Evolutionary conservation across 768 basidiomycete genomes (phyloP).

Genomic region (Paxillus rubicundulus): DNA sequence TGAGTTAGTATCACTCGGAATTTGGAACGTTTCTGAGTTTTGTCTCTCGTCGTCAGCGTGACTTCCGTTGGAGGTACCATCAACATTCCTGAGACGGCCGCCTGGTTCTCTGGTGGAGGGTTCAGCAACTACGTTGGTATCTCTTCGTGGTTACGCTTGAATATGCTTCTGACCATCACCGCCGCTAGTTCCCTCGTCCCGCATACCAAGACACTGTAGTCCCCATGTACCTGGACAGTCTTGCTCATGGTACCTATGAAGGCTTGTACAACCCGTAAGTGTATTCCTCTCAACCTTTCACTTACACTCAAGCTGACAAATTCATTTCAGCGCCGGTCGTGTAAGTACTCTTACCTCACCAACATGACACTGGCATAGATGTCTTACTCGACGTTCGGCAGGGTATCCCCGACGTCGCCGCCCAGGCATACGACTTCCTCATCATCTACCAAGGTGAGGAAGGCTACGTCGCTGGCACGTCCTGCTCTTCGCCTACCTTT

Average conservation of each 20-base stretch:
- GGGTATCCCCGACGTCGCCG: conserved; percentile 68
- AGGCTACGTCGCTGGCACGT: conserved; percentile 57
- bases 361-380: conserved; percentile 3
- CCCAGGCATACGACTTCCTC: conserved; percentile 50
- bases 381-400: neutral
- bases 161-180: neutral
- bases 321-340: conserved; percentile 45
- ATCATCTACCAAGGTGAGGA: conserved; percentile 43
- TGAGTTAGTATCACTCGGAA: conserved; percentile 22
- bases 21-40: neutral
- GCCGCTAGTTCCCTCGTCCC: conserved; percentile 49
- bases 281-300: neutral
- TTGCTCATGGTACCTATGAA: conserved; percentile 48
- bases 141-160: neutral
- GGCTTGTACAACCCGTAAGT: conserved; percentile 62
- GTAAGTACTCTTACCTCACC: conserved; percentile 33
- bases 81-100: conserved; percentile 57
- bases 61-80: conserved; percentile 71
- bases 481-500: conserved; percentile 62
- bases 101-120: conserved; percentile 66
- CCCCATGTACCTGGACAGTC: conserved; percentile 39
- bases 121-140: conserved; percentile 64
- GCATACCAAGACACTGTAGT: conserved; percentile 51
- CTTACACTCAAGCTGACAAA: neutral
- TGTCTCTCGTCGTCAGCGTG: conserved; percentile 43